Conservation (phyloP, 2,329 filamentous ascomycete species). For the Nemania abortiva region DNA sequence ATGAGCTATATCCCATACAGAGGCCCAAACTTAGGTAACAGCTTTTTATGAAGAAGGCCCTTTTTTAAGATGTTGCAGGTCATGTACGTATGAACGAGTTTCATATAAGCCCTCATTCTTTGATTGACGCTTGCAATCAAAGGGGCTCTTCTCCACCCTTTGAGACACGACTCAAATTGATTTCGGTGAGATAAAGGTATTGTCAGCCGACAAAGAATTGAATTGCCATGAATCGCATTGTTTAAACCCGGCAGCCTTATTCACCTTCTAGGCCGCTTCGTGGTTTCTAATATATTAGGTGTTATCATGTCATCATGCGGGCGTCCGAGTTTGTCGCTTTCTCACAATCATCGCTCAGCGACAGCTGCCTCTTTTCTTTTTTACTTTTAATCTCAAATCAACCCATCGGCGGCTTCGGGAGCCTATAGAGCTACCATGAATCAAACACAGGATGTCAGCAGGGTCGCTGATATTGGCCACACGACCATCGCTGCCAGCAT, state of each 20-base stretch:
- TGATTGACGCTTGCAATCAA: background rate
- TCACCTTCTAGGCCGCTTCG: background rate
- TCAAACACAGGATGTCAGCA: background rate
- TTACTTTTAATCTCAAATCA: background rate
- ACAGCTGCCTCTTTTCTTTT: background rate
- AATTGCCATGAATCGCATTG: background rate
- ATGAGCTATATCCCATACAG: too few species aligned
- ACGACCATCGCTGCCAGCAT: constrained; percentile 2
- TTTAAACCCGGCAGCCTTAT: background rate
- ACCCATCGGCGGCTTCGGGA: background rate
- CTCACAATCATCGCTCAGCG: background rate
- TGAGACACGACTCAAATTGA: background rate
- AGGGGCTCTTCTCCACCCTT: background rate
- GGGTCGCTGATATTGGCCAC: background rate
- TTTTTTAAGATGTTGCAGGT: too few species aligned
- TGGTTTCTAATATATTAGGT: background rate
- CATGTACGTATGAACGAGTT: too few species aligned
- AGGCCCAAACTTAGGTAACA: too few species aligned
- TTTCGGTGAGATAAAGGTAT: background rate
- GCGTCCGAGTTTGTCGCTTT: background rate
- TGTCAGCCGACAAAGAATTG: background rate
- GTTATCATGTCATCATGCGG: background rate
- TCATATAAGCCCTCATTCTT: background rate
- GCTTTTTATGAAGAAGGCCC: too few species aligned
- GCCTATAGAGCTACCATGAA: background rate